Percentiles rank a stretch among this genome's conserved stretches.
phyloP scores from a whole-genome alignment of 306 rosid genomes.

The Sicyos edulis region DNA sequence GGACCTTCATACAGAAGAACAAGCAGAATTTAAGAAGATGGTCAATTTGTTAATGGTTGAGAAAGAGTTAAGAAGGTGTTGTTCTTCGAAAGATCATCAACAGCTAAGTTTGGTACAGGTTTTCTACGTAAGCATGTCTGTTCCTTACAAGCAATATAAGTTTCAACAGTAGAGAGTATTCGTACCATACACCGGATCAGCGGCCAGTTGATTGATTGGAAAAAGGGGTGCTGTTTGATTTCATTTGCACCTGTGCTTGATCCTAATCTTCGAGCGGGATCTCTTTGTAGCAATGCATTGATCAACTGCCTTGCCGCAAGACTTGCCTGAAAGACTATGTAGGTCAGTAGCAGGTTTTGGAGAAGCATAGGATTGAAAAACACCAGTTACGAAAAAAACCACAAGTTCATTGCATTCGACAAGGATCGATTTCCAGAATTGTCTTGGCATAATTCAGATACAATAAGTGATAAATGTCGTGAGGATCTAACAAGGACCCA shows the following conservation, averaged over 20 bases:
- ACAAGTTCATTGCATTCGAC: not conserved
- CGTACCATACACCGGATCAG: constrained; percentile 85
- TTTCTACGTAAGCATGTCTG: not conserved
- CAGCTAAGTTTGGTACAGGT: not conserved
- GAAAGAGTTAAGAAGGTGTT: no score
- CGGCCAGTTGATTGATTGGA: constrained; percentile 92
- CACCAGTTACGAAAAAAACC: not conserved
- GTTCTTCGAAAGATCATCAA: not conserved
- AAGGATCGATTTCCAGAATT: not conserved
- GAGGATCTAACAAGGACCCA: not conserved
- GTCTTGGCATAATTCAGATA: not conserved
- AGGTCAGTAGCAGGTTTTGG: not conserved
- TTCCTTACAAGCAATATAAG: no score
- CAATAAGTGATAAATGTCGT: not conserved
- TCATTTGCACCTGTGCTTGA: constrained; percentile 68
- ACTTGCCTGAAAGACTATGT: constrained; percentile 57
- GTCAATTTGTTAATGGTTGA: not conserved
- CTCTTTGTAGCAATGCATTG: constrained; percentile 82
- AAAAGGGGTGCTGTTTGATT: constrained; percentile 85
- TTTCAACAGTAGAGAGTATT: not conserved
- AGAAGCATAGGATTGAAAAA: not conserved
- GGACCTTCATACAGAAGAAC: constrained; percentile 47
- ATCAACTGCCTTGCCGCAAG: constrained; percentile 85
- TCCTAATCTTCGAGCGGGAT: constrained; percentile 68
- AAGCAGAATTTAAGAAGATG: constrained; percentile 9